These are phyloP conservation scores for Collybia nuda DNA, from an alignment of 768 basidiomycete species.

Conservation along the genomic window DNA sequence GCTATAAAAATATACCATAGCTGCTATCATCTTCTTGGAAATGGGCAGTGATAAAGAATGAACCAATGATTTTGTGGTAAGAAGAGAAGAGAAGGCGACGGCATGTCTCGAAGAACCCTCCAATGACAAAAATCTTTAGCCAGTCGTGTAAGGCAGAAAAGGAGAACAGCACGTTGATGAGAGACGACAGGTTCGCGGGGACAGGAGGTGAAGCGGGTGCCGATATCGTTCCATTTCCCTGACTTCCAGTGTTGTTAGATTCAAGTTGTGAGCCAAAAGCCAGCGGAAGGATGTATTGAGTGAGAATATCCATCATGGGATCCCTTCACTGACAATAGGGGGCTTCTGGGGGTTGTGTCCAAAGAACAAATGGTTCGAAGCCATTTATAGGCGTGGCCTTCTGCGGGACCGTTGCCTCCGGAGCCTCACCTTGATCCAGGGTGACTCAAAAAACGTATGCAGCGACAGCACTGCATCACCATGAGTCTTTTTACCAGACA, in stretches of 20 bases:
- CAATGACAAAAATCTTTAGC: constrained; percentile 61
- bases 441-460: too few species aligned
- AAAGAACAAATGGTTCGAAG: too few species aligned
- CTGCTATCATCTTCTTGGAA: constrained; percentile 60
- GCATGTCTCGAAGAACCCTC: constrained; percentile 57
- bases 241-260: background rate
- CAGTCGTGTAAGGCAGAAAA: constrained; percentile 60
- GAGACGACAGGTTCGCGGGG: constrained; percentile 23
- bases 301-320: too few species aligned
- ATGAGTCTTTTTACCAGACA: too few species aligned
- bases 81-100: constrained; percentile 43
- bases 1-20: constrained; percentile 41
- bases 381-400: too few species aligned
- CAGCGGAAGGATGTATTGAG: too few species aligned
- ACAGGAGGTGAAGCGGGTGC: background rate
- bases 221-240: background rate
- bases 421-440: too few species aligned
- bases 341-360: too few species aligned
- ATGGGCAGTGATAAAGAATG: constrained; percentile 61
- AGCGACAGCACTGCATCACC: too few species aligned
- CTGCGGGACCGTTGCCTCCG: too few species aligned
- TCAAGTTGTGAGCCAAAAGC: background rate
- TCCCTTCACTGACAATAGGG: too few species aligned
- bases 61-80: constrained; percentile 44
- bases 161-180: constrained; percentile 48